phyloP scores from a whole-genome alignment of 148 eudicot genomes.

The Amaranthus palmeri region DNA sequence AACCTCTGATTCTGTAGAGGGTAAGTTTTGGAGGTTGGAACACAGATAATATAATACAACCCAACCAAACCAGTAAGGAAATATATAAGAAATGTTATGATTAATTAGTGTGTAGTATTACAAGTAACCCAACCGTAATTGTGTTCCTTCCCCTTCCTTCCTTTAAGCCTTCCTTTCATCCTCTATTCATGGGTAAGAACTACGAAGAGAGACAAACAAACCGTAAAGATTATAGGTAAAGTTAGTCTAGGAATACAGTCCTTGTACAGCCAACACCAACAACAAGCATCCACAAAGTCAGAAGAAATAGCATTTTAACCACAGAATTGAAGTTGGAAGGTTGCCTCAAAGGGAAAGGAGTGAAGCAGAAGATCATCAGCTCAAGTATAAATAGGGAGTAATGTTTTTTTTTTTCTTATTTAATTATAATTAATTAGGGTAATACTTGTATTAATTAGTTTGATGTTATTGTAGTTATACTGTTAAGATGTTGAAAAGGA shows the following conservation, averaged over 20 bases:
- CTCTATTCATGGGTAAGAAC: background rate
- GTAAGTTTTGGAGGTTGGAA: constrained; percentile 10
- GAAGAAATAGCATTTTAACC: constrained; percentile 14
- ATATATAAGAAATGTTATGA: constrained; percentile 8
- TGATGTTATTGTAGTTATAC: constrained; percentile 11
- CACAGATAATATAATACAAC: constrained; percentile 23
- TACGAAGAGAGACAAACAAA: constrained; percentile 10
- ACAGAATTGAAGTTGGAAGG: constrained; percentile 19
- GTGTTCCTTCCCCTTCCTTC: constrained; percentile 22
- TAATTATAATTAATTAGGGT: background rate
- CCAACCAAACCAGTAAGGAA: constrained; percentile 1
- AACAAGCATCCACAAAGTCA: constrained; percentile 17
- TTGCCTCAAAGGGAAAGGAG: constrained; percentile 32
- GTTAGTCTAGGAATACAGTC: constrained; percentile 17
- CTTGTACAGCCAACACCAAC: constrained; percentile 27
- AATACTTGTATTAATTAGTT: constrained; percentile 9
- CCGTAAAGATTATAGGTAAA: constrained; percentile 10
- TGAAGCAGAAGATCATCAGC: constrained; percentile 25
- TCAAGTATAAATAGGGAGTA: constrained; percentile 25
- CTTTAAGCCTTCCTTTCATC: background rate
- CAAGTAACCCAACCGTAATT: constrained; percentile 22
- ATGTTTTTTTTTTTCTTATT: background rate
- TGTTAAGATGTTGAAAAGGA: constrained; percentile 10
- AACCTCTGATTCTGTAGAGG: constrained; percentile 12
- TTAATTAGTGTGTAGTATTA: constrained; percentile 26